Percentiles rank a stretch among this genome's conserved stretches.
Evolutionary conservation across 108 stramenopile genomes (phyloP).

Genomic region (Schizochytrium sp.): DNA sequence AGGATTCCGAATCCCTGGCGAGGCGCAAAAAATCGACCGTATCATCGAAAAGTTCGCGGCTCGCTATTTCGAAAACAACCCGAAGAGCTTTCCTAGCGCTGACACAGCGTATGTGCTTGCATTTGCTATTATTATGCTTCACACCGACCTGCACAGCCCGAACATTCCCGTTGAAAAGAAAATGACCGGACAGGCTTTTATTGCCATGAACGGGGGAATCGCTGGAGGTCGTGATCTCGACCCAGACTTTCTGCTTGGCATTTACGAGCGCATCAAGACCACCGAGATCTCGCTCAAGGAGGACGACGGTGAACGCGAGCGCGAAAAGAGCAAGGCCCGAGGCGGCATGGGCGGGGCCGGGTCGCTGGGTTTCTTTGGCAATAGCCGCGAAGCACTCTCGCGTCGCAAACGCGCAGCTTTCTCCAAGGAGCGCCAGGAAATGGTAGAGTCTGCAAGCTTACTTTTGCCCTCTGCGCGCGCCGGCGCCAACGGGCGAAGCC

Average conservation of each 20-base stretch:
- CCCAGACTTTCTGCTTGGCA: constrained; percentile 67
- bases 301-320: constrained; percentile 75
- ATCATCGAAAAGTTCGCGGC: constrained; percentile 99
- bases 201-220: constrained; percentile 90
- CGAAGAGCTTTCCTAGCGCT: constrained; percentile 68
- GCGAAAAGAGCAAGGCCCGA: constrained; percentile 39
- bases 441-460: constrained; percentile 50
- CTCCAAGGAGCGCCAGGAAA: constrained; percentile 82
- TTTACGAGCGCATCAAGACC: constrained; percentile 83
- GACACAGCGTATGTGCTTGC: constrained; percentile 94
- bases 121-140: constrained; percentile 97
- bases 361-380: neutral
- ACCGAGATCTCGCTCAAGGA: constrained; percentile 92
- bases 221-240: constrained; percentile 87
- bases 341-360: neutral
- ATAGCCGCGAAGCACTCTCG: constrained; percentile 20
- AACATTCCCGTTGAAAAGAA: constrained; percentile 78
- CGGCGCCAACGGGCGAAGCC: neutral
- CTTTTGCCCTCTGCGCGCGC: neutral
- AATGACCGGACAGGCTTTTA: constrained; percentile 78
- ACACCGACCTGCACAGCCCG: constrained; percentile 96
- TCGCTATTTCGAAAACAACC: constrained; percentile 75
- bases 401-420: constrained; percentile 42
- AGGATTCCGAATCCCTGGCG: constrained; percentile 93
- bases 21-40: constrained; percentile 99